phyloP scores from a whole-genome alignment of 495 filamentous ascomycete species.

The Lindgomyces ingoldianus region DNA sequence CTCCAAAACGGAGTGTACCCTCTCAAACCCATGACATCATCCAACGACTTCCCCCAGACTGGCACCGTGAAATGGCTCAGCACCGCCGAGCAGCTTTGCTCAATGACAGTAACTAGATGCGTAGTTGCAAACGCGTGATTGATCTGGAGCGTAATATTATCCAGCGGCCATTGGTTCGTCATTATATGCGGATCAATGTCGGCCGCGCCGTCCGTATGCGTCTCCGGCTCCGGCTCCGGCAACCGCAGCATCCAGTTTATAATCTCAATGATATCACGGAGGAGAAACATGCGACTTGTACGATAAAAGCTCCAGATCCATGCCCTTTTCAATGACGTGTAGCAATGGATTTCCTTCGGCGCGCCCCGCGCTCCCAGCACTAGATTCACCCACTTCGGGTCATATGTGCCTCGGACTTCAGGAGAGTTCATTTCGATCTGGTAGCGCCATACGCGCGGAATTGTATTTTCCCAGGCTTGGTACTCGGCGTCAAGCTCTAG shows the following conservation, averaged over 20 bases:
- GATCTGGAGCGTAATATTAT: constrained; percentile 8
- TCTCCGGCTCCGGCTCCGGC: constrained; percentile 1
- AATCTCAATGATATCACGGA: constrained; percentile 22
- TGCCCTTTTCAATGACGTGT: constrained; percentile 8
- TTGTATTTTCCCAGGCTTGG: constrained; percentile 22
- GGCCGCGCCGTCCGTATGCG: background rate
- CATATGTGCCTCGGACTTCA: background rate
- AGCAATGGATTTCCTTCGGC: constrained; percentile 20
- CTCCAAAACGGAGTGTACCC: constrained; percentile 32
- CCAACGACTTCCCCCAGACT: constrained; percentile 11
- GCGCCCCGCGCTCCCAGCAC: constrained; percentile 17
- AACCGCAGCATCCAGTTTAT: constrained; percentile 23
- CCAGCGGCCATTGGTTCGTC: background rate
- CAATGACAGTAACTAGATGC: constrained; percentile 10
- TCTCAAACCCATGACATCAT: constrained; percentile 25
- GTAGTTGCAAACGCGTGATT: constrained; percentile 19
- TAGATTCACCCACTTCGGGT: constrained; percentile 20
- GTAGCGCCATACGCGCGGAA: constrained; percentile 16
- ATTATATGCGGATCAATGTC: background rate
- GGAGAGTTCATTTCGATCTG: constrained; percentile 13
- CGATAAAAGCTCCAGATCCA: constrained; percentile 35
- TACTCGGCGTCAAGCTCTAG: constrained; percentile 18
- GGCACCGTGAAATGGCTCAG: constrained; percentile 21
- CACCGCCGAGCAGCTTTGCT: constrained; percentile 25
- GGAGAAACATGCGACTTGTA: constrained; percentile 24